Evolutionary conservation across 1,284 basidiomycete species (phyloP).

Genomic region (Cutaneotrichosporon sp.): DNA sequence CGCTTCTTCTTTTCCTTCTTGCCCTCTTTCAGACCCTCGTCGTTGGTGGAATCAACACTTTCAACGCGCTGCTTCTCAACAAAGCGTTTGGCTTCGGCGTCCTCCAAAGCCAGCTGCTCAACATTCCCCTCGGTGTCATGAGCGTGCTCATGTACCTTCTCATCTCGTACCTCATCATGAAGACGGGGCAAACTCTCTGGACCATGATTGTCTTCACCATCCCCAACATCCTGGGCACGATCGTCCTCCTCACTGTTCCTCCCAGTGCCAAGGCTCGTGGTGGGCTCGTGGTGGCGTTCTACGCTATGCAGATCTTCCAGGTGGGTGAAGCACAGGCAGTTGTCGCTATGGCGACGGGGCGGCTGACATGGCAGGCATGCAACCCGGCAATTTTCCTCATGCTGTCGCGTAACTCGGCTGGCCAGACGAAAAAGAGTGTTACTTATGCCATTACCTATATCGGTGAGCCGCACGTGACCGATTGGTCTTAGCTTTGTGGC

Average conservation of each 20-base stretch:
- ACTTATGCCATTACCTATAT: conserved; percentile 22
- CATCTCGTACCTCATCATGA: conserved; percentile 6
- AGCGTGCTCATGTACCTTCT: conserved; percentile 15
- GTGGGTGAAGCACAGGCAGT: too few relatives aligned
- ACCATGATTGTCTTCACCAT: conserved; percentile 14
- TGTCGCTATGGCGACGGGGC: too few relatives aligned
- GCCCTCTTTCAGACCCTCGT: conserved; percentile 27
- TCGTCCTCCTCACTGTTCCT: conserved; percentile 19
- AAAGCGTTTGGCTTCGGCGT: conserved; percentile 22
- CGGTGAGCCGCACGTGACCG: too few relatives aligned
- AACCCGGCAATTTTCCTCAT: conserved; percentile 19
- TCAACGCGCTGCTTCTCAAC: conserved; percentile 24
- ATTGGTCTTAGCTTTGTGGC: too few relatives aligned
- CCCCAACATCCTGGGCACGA: conserved; percentile 16
- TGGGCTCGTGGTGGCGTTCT: conserved; percentile 20
- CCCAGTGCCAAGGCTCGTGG: conserved; percentile 5
- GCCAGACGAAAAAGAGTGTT: conserved; percentile 20
- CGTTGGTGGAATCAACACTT: conserved; percentile 33
- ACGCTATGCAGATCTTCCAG: conserved; percentile 12
- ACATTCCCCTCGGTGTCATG: conserved; percentile 22
- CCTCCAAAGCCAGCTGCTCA: conserved; percentile 16
- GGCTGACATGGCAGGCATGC: too few relatives aligned
- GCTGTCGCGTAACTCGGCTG: conserved; percentile 21
- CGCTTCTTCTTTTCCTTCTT: conserved; percentile 28
- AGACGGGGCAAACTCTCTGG: conserved; percentile 1